These are phyloP conservation scores for Triadica sebifera DNA, from an alignment of 345 rosid species.

Conservation along the genomic window DNA sequence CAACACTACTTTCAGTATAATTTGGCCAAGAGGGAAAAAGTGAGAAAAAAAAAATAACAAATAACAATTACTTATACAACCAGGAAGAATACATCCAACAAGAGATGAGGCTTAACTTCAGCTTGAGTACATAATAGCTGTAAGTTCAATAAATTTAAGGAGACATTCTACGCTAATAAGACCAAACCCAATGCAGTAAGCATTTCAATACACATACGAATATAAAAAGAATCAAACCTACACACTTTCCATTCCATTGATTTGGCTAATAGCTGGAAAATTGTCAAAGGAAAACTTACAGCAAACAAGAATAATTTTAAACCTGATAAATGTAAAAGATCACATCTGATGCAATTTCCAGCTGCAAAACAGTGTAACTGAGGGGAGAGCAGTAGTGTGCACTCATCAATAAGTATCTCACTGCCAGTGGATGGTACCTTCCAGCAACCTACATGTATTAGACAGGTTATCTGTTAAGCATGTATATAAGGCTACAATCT, in stretches of 20 bases:
- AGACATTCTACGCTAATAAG: not conserved
- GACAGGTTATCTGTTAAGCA: constrained; percentile 1
- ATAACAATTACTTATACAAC: not conserved
- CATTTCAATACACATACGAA: not conserved
- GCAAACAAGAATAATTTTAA: constrained; percentile 10
- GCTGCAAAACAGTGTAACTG: constrained; percentile 51
- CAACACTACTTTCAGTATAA: not conserved
- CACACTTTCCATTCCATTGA: not conserved
- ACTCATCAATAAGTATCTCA: constrained; percentile 77
- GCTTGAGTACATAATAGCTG: too few species aligned
- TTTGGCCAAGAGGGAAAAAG: not conserved
- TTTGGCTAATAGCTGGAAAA: not conserved
- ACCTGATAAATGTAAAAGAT: constrained; percentile 87
- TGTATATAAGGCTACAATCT: not conserved
- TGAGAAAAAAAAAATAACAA: not conserved
- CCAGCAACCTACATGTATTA: constrained; percentile 51
- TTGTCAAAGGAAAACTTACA: not conserved
- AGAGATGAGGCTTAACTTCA: too few species aligned
- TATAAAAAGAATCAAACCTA: not conserved
- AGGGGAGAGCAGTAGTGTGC: constrained; percentile 86
- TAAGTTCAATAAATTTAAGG: too few species aligned
- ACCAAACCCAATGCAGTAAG: not conserved
- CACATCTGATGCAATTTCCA: constrained; percentile 71
- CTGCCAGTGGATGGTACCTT: constrained; percentile 75
- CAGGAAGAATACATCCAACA: too few species aligned